Evolutionary conservation across 2,329 filamentous ascomycete species (phyloP).

Genomic region (Ramularia endophylla): DNA sequence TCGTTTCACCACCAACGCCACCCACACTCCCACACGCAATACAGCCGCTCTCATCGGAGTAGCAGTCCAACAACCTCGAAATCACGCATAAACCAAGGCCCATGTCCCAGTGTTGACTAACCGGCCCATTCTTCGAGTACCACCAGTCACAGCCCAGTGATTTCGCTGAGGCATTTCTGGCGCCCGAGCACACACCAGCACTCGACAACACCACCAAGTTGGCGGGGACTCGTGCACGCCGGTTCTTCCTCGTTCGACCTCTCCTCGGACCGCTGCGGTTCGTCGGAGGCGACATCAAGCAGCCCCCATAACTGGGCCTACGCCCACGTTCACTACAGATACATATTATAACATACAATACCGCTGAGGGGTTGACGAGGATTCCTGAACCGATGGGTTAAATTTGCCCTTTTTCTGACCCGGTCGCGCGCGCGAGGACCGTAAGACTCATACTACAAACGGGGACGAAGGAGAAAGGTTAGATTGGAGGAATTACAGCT

Average conservation of each 20-base stretch:
- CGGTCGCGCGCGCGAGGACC: too few relatives aligned
- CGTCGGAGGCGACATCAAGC: constrained; percentile 88
- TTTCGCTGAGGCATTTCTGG: constrained; percentile 16
- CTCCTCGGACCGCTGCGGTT: constrained; percentile 93
- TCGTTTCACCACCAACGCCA: too few relatives aligned
- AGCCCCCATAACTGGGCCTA: constrained; percentile 83
- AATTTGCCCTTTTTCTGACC: too few relatives aligned
- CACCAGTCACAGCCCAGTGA: constrained; percentile 14
- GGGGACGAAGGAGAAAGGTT: too few relatives aligned
- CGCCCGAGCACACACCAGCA: constrained; percentile 27
- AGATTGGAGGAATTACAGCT: too few relatives aligned
- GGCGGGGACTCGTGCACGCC: constrained; percentile 71
- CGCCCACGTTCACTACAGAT: constrained; percentile 3
- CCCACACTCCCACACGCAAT: too few relatives aligned
- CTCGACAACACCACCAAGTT: constrained; percentile 71
- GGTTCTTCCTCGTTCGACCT: constrained; percentile 74
- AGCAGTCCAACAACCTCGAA: neutral
- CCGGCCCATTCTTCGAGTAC: constrained; percentile 7
- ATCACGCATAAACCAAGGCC: neutral
- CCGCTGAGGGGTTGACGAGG: too few relatives aligned
- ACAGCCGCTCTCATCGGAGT: too few relatives aligned
- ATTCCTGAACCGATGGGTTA: constrained; percentile 26
- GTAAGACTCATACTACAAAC: too few relatives aligned
- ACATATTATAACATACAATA: constrained; percentile 3
- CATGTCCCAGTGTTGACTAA: constrained; percentile 19